phyloP scores from a whole-genome alignment of 2,329 filamentous ascomycete species.

The Pleurostoma richardsiae region DNA sequence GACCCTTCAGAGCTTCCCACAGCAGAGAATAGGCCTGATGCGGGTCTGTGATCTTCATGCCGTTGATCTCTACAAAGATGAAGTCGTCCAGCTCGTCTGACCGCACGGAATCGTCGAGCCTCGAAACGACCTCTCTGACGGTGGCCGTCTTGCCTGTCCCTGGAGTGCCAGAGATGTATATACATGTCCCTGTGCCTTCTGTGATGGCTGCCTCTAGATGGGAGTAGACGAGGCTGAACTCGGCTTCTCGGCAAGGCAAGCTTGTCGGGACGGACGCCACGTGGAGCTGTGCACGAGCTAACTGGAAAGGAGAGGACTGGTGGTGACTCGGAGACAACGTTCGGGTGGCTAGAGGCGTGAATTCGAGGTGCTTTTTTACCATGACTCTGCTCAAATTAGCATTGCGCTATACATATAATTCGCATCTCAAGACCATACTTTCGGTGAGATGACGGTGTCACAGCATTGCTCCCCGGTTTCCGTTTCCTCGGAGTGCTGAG shows the following conservation, averaged over 20 bases:
- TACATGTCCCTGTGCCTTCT: constrained; percentile 89
- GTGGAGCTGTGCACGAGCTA: constrained; percentile 83
- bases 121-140: constrained; percentile 87
- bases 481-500: constrained; percentile 52
- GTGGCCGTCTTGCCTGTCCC: constrained; percentile 98
- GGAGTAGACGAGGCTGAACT: constrained; percentile 88
- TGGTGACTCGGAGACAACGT: constrained; percentile 70
- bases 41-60: constrained; percentile 98
- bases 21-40: constrained; percentile 93
- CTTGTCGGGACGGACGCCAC: constrained; percentile 88
- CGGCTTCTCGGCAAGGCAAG: constrained; percentile 84
- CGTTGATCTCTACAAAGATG: constrained; percentile 98
- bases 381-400: constrained; percentile 42
- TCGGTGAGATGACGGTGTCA: constrained; percentile 35
- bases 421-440: constrained; percentile 18
- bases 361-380: constrained; percentile 85
- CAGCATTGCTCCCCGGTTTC: constrained; percentile 40
- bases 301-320: constrained; percentile 82
- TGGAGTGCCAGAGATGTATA: constrained; percentile 98
- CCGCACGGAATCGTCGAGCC: constrained; percentile 80
- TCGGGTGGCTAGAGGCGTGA: constrained; percentile 89
- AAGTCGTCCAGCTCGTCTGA: constrained; percentile 96
- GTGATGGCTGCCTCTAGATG: constrained; percentile 92
- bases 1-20: constrained; percentile 93
- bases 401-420: no score